These are phyloP conservation scores for Solanum stenotomum DNA, from an alignment of 257 asterid species.

Conservation along the genomic window DNA sequence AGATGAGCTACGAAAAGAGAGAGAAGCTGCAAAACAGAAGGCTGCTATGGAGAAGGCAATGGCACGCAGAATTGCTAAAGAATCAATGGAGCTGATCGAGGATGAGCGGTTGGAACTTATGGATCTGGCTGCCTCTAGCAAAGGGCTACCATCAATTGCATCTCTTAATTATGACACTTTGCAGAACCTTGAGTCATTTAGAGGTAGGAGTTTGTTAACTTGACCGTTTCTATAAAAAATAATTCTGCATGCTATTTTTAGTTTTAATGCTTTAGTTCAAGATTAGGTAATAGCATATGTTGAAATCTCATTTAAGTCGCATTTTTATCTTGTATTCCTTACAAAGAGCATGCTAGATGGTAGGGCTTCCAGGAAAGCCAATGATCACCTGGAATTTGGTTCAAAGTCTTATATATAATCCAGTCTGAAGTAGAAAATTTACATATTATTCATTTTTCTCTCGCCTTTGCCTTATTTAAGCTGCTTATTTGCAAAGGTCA, in stretches of 20 bases:
- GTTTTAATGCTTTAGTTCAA: background rate
- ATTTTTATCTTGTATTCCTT: background rate
- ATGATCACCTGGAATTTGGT: background rate
- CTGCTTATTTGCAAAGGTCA: background rate
- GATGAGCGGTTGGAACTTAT: conserved; percentile 95
- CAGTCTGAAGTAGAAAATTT: background rate
- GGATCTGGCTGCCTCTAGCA: conserved; percentile 93
- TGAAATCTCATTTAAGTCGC: background rate
- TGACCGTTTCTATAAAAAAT: background rate
- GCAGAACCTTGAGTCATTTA: conserved; percentile 74
- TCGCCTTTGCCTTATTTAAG: background rate
- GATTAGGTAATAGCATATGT: background rate
- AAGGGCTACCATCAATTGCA: conserved; percentile 71
- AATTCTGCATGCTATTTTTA: background rate
- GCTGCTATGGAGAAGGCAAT: conserved; percentile 92
- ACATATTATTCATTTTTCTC: background rate
- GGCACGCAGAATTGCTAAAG: conserved; percentile 87
- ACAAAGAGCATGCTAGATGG: background rate
- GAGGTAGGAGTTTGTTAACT: conserved; percentile 54
- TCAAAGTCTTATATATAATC: background rate
- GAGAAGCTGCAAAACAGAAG: conserved; percentile 76
- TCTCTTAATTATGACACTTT: conserved; percentile 84
- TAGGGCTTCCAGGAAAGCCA: background rate
- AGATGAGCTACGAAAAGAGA: conserved; percentile 80
- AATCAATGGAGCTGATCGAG: conserved; percentile 91